Percentiles rank a stretch among this genome's conserved stretches.
Evolutionary conservation across 352 stramenopile species (phyloP).

Genomic region (Phytophthora aleatoria): DNA sequence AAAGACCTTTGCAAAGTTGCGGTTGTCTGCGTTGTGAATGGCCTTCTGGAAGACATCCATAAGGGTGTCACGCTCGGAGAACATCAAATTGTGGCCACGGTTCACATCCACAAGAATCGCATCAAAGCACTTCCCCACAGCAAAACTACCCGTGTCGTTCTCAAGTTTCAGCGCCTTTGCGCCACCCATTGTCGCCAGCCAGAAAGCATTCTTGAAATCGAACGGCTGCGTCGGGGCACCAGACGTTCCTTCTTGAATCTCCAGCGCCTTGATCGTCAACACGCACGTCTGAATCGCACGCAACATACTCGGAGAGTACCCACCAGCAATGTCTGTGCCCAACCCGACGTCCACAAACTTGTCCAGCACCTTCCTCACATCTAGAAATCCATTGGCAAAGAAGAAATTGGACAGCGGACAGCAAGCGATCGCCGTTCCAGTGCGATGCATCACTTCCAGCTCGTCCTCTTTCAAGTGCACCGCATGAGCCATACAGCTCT

Average conservation of each 20-base stretch:
- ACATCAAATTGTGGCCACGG: constrained; percentile 51
- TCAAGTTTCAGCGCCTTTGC: constrained; percentile 74
- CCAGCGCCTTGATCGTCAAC: constrained; percentile 68
- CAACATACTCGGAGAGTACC: constrained; percentile 91
- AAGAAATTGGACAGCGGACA: constrained; percentile 94
- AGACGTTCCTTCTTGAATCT: constrained; percentile 42
- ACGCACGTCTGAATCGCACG: constrained; percentile 83
- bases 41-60: constrained; percentile 85
- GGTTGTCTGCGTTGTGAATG: constrained; percentile 83
- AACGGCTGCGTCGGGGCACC: constrained; percentile 24
- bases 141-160: constrained; percentile 79
- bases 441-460: constrained; percentile 51
- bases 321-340: constrained; percentile 91
- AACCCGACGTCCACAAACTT: constrained; percentile 64
- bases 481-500: constrained; percentile 87
- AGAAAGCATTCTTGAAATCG: constrained; percentile 88
- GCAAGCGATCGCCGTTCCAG: constrained; percentile 77
- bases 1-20: constrained; percentile 84
- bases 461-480: constrained; percentile 80
- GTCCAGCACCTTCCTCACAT: constrained; percentile 57
- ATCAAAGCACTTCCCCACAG: constrained; percentile 83
- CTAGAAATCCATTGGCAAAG: constrained; percentile 77
- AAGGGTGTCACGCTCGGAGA: constrained; percentile 44
- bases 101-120: constrained; percentile 77
- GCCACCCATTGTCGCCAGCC: constrained; percentile 86